These are phyloP conservation scores for Cordia subcordata DNA, from an alignment of 257 asterid genomes.

Conservation along the genomic window DNA sequence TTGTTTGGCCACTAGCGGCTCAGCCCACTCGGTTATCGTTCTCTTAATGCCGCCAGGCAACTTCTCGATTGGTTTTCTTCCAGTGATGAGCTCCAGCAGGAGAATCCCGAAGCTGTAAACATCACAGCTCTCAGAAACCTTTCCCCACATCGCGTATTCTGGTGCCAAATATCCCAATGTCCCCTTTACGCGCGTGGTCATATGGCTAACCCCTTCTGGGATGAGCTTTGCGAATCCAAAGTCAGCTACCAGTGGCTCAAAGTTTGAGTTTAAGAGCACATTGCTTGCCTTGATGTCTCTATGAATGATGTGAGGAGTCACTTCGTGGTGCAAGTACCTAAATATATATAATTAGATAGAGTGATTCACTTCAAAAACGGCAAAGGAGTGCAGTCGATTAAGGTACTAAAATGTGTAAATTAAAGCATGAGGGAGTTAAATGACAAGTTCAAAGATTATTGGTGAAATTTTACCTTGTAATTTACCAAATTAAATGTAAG, in stretches of 20 bases:
- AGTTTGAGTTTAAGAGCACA: slow-evolving; percentile 64
- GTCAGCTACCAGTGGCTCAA: slow-evolving; percentile 72
- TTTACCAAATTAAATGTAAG: too few species aligned
- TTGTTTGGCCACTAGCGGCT: slow-evolving; percentile 49
- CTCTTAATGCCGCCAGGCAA: slow-evolving; percentile 73
- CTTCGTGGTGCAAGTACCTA: slow-evolving; percentile 84
- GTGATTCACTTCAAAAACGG: too few species aligned
- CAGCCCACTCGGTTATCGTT: slow-evolving; percentile 86
- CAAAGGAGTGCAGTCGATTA: too few species aligned
- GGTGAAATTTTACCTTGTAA: too few species aligned
- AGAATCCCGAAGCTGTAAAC: slow-evolving; percentile 78
- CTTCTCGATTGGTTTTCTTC: slow-evolving; percentile 72
- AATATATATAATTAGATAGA: not conserved
- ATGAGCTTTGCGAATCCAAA: slow-evolving; percentile 84
- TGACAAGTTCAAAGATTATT: too few species aligned
- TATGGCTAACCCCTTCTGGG: slow-evolving; percentile 90
- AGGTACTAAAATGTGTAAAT: too few species aligned
- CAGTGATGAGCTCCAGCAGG: slow-evolving; percentile 56
- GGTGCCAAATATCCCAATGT: slow-evolving; percentile 82
- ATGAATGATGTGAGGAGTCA: slow-evolving; percentile 73
- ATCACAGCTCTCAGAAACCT: slow-evolving; percentile 79
- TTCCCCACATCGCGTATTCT: slow-evolving; percentile 92
- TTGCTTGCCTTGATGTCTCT: slow-evolving; percentile 86
- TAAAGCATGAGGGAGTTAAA: too few species aligned
- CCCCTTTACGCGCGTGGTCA: slow-evolving; percentile 86